A percentile compares a stretch with the other conserved stretches of the same genome.
phyloP scores from a whole-genome alignment of 2,329 filamentous ascomycete genomes.

The Verticillium zaregamsianum region DNA sequence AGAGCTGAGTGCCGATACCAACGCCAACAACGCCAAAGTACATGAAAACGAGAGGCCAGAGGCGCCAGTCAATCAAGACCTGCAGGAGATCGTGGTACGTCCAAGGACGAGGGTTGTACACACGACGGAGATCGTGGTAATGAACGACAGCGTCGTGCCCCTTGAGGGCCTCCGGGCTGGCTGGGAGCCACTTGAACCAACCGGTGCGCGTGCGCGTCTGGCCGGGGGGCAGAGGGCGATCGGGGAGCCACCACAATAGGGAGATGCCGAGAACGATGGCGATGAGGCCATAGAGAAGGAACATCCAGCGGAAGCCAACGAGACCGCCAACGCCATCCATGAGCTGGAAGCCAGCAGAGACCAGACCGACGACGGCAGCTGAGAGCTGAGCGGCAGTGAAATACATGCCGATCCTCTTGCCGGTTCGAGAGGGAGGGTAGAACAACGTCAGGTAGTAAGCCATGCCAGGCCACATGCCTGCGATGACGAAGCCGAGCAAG shows the following conservation, averaged over 20 bases:
- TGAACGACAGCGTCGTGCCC: slow-evolving; percentile 78
- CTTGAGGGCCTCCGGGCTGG: slow-evolving; percentile 64
- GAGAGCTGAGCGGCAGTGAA: slow-evolving; percentile 87
- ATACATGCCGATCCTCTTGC: slow-evolving; percentile 84
- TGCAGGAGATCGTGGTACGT: slow-evolving; percentile 62
- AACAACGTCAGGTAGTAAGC: slow-evolving; percentile 88
- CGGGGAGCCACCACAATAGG: slow-evolving; percentile 87
- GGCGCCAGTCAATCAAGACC: slow-evolving; percentile 78
- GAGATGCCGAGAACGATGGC: slow-evolving; percentile 66
- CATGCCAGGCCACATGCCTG: slow-evolving; percentile 96
- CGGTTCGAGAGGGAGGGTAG: slow-evolving; percentile 81
- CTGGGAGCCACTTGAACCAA: slow-evolving; percentile 62
- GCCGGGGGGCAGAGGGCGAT: slow-evolving; percentile 74
- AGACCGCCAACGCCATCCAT: slow-evolving; percentile 78
- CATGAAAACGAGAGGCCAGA: slow-evolving; percentile 85
- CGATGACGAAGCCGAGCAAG: slow-evolving; percentile 80
- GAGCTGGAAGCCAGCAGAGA: slow-evolving; percentile 86
- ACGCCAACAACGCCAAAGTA: slow-evolving; percentile 94
- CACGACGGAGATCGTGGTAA: slow-evolving; percentile 75
- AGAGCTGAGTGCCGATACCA: slow-evolving; percentile 84
- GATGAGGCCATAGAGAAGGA: slow-evolving; percentile 77
- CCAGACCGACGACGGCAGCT: slow-evolving; percentile 81
- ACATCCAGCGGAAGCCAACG: slow-evolving; percentile 90
- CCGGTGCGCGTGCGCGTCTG: slow-evolving; percentile 46
- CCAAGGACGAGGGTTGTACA: slow-evolving; percentile 76